Base-by-base conservation (phyloP, 805 yeast genomes). In the Ogataea glucozyma region DNA sequence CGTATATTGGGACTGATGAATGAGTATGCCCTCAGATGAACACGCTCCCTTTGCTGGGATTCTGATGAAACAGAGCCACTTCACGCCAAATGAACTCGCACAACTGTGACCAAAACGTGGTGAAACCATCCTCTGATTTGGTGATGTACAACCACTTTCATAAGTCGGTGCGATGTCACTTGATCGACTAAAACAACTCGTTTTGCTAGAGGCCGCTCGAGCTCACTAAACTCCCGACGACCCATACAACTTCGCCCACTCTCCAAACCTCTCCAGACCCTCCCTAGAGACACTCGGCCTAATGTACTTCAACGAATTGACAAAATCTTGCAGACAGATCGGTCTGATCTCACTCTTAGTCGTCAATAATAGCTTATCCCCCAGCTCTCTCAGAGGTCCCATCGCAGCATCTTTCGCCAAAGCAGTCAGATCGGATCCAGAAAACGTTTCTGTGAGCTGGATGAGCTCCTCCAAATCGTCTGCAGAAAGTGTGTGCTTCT, bases 351-450 rank as follows among this genome's bases (percentile, higher is more conserved):
- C 80, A 41, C 84, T 87, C 26, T 88, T 81, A 2, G 87, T 73
- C 1, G 82, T 76, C 58, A 69, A 63, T 49, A 91, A 70, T 42
- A 91, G 73, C 34, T 83, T 81, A 46, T 91, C 97, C 2, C 98
- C 97, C 18, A 91, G 67, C 30, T 88, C 84, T 49, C 99, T 73
- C 26, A 93, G 69, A 1, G 99, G 98, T 1, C 97, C 97, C 97
- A 91, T 90, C 1, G 99, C 97, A 3, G 97, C 95, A 62, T 91
- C 97, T 64, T 90, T 93, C 1, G 97, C 96, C 47, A 91, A 65
- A 1, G 96, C 90, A 0, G 97, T 89, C 31, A 91, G 76, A 65
- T 91, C 99, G 51, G 93, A 83, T 2, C 97, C 97, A n/a, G 96
- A 86, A 64, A 82, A 88, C 3, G 61, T 59, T 7, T 62, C 66